Percentiles rank a stretch among this genome's conserved stretches.
phyloP scores from a whole-genome alignment of 2,329 filamentous ascomycete species.

The Ceratocystis huliohia region DNA sequence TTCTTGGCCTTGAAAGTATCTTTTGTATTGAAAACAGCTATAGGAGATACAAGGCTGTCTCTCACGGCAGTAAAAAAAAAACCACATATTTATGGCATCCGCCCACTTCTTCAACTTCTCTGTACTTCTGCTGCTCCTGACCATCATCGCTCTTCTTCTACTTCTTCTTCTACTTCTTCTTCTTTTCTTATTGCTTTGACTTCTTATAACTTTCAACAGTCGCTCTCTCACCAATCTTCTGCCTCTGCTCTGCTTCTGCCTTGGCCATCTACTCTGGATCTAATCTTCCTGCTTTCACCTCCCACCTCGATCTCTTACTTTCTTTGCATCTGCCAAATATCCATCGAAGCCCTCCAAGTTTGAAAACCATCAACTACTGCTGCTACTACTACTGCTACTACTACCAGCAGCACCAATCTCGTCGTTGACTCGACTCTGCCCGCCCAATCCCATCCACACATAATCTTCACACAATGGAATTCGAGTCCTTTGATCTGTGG shows the following conservation, averaged over 20 bases:
- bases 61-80: conserved; percentile 14
- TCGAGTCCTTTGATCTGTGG: conserved; percentile 46
- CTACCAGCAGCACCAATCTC: not conserved
- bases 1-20: conserved; percentile 1
- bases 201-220: not conserved
- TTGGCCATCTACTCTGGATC: not conserved
- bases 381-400: too few relatives aligned
- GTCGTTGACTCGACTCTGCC: not conserved
- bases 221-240: not conserved
- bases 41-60: not conserved
- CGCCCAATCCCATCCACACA: not conserved
- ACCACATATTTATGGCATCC: conserved; percentile 16
- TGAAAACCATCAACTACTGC: not conserved
- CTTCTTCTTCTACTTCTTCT: not conserved
- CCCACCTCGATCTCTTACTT: not conserved
- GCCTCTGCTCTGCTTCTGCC: not conserved
- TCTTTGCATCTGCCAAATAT: not conserved
- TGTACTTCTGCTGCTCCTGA: not conserved
- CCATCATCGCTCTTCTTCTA: not conserved
- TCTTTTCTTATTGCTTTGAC: not conserved
- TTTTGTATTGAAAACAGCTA: not conserved
- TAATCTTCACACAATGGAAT: conserved; percentile 33
- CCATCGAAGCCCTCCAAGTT: not conserved
- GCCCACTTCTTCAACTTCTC: conserved; percentile 6
- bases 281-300: conserved; percentile 4